A percentile compares a stretch with the other conserved stretches of the same genome.
phyloP scores from a whole-genome alignment of 345 rosid species.

The Citrus sinensis region DNA sequence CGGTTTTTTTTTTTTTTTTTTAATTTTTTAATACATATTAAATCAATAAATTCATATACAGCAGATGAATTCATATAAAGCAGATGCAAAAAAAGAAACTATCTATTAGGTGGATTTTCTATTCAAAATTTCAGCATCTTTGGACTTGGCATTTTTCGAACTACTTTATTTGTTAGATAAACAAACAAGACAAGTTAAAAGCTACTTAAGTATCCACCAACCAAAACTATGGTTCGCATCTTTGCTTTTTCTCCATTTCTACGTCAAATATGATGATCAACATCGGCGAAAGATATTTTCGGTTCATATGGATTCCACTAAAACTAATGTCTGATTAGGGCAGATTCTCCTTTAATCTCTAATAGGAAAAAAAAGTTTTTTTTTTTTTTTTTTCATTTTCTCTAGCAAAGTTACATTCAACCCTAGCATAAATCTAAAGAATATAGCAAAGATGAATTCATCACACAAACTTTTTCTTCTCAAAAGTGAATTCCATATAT shows the following conservation, averaged over 20 bases:
- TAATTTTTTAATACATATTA: background rate
- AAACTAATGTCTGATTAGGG: background rate
- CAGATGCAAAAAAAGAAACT: background rate
- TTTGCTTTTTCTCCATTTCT: background rate
- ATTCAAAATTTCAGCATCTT: background rate
- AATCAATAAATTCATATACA: background rate
- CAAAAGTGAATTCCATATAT: background rate
- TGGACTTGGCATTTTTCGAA: background rate
- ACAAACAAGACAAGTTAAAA: background rate
- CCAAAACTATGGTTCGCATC: background rate
- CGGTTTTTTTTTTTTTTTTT: background rate
- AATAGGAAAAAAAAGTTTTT: fast-evolving
- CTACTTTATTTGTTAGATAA: background rate
- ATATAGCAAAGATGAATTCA: no score
- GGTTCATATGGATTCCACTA: background rate
- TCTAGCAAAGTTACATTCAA: no score
- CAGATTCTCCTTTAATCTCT: background rate
- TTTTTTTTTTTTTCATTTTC: no score
- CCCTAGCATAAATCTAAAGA: no score
- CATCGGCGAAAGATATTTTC: background rate
- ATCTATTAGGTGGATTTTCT: background rate
- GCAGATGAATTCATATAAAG: background rate
- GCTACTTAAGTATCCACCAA: background rate
- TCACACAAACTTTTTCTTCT: background rate
- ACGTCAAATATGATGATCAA: background rate